A percentile compares a stretch with the other conserved stretches of the same genome.
phyloP scores from a whole-genome alignment of 2,329 filamentous ascomycete species.

The Monilinia vaccinii-corymbosi region DNA sequence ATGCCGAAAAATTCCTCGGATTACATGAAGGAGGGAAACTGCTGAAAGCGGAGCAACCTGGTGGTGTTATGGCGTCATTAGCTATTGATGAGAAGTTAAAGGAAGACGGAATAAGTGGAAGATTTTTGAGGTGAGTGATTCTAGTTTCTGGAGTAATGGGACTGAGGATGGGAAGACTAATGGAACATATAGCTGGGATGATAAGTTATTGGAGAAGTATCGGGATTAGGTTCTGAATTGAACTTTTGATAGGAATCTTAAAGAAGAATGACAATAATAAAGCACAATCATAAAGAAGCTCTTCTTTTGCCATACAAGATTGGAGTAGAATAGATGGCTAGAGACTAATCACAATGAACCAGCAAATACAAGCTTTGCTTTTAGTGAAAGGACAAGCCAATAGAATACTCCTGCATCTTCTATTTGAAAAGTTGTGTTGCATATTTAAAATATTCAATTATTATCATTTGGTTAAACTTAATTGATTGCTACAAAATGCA shows the following conservation, averaged over 20 bases:
- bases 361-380: not conserved
- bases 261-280: not conserved
- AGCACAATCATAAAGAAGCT: not conserved
- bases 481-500: not conserved
- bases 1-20: conserved; percentile 55
- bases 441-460: conserved; percentile 2
- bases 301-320: conserved; percentile 12
- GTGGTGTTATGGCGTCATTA: conserved; percentile 75
- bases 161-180: conserved; percentile 11
- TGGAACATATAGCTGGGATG: conserved; percentile 41
- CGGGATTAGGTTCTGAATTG: conserved; percentile 30
- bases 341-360: not conserved
- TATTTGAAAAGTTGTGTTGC: not conserved
- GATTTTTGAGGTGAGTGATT: conserved; percentile 55
- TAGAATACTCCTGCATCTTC: not conserved
- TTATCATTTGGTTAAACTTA: not conserved
- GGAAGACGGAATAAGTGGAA: conserved; percentile 60
- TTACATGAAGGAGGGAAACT: conserved; percentile 63
- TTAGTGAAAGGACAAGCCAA: not conserved
- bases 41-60: conserved; percentile 74
- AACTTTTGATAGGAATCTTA: not conserved
- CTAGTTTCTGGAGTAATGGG: not conserved
- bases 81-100: conserved; percentile 55
- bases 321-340: not conserved
- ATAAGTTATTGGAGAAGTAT: conserved; percentile 43